Evolutionary conservation across 306 rosid species (phyloP).

Genomic region (Dryas alaskensis): DNA sequence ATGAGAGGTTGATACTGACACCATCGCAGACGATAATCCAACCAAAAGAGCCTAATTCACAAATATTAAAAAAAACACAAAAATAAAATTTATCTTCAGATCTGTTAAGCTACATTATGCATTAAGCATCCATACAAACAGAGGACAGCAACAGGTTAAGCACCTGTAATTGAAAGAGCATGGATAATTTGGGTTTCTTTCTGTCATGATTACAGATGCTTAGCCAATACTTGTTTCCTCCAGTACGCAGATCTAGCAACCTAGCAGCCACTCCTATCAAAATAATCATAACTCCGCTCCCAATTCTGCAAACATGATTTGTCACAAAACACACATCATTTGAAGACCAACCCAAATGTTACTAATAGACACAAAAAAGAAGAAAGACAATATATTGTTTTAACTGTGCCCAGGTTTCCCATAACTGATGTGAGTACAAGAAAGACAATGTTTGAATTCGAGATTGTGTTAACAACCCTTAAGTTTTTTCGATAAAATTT

Average conservation of each 20-base stretch:
- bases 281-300: slow-evolving; percentile 73
- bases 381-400: neutral
- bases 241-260: slow-evolving; percentile 62
- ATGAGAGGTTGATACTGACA: slow-evolving; percentile 74
- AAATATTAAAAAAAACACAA: neutral
- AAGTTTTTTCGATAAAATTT: neutral
- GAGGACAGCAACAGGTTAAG: slow-evolving; percentile 14
- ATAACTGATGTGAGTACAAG: neutral
- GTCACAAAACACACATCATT: slow-evolving; percentile 3
- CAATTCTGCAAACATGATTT: slow-evolving; percentile 50
- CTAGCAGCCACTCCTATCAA: slow-evolving; percentile 65
- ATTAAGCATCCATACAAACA: slow-evolving; percentile 22
- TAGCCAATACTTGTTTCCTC: slow-evolving; percentile 61
- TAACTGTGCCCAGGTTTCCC: neutral
- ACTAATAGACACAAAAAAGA: neutral
- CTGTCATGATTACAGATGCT: slow-evolving; percentile 50
- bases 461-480: slow-evolving; percentile 8
- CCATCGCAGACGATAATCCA: slow-evolving; percentile 74
- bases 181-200: slow-evolving; percentile 46
- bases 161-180: slow-evolving; percentile 78
- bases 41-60: slow-evolving; percentile 63
- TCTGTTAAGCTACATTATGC: slow-evolving; percentile 9
- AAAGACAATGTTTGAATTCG: neutral
- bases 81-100: slow-evolving; percentile 1
- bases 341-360: slow-evolving; percentile 9